These are phyloP conservation scores for Isoetes taiwanensis DNA, from an alignment of 75 land plant genomes.

Conservation along the genomic window DNA sequence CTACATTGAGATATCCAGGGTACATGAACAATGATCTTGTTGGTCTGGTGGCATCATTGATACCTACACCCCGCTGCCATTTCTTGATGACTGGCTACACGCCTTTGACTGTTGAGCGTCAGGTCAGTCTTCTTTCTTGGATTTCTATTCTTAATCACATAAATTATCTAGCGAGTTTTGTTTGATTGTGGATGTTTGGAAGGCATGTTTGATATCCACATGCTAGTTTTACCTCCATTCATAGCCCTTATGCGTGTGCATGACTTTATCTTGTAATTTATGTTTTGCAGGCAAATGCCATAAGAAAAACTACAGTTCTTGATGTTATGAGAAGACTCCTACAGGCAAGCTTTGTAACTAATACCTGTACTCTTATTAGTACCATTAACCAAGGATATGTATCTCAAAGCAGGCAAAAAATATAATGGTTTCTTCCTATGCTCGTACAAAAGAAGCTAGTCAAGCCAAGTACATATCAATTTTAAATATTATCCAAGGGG, in stretches of 20 bases:
- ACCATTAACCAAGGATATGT: too few species aligned
- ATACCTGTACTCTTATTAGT: too few species aligned
- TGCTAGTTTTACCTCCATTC: neutral
- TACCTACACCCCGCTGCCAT: slow-evolving; percentile 6
- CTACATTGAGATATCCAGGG: slow-evolving; percentile 1
- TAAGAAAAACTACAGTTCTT: slow-evolving; percentile 4
- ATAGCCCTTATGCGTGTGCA: too few species aligned
- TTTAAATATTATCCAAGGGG: slow-evolving; percentile 4
- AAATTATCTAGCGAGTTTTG: neutral
- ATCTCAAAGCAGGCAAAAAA: slow-evolving; percentile 4
- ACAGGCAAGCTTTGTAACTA: too few species aligned
- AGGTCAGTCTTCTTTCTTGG: too few species aligned
- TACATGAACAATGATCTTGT: slow-evolving; percentile 8
- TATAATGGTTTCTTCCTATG: slow-evolving; percentile 6
- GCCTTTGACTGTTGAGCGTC: slow-evolving; percentile 7
- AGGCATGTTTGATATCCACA: too few species aligned
- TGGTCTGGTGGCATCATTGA: slow-evolving; percentile 5
- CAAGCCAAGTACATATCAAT: slow-evolving; percentile 4
- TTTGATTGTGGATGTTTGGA: neutral
- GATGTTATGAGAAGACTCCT: slow-evolving; percentile 8
- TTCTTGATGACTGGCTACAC: slow-evolving; percentile 5
- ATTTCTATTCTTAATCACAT: neutral
- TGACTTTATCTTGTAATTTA: neutral
- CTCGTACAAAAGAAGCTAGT: slow-evolving; percentile 2
- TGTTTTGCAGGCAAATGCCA: slow-evolving; percentile 6